Evolutionary conservation across 192 early-diverging fungal genomes (phyloP), one percentile per base, ranked within the genome.

Genomic region (Backusella sp.): DNA sequence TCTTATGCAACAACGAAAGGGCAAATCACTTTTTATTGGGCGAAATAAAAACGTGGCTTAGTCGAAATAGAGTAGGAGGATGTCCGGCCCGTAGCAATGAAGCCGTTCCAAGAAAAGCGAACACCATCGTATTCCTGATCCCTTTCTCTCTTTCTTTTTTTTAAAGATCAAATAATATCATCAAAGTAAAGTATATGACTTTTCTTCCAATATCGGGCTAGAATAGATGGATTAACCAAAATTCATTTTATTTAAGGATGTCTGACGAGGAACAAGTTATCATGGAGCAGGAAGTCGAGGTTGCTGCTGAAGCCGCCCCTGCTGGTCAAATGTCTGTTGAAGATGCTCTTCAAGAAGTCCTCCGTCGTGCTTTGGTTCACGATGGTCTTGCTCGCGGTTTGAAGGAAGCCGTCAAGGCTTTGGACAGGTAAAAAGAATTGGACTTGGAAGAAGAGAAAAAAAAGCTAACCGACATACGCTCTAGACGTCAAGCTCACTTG

Each of bases 371-470:
- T 70, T 90, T 99, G 73, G 90, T 95, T 80, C 91, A 95, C 92
- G 96, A 97, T 84, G 96, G 96, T 75, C 94, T 99, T 84, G 95
- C 94, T 74, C 95, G 98, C 82, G 98, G 98, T 89, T 89, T 97
- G 87, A 89, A 96, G 83, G 94, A 99, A 91, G 92, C 91, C 84
- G 94, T 93, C 86, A 97, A 97, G 92, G 96, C 96, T 78, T 89
- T 99, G 74, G 98, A 99, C 92, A 91, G 90, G 92, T 91, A 32
- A 84, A 84, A 70, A 23, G 4, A 35, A 36, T n/a, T 52, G 19
- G 15, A 6, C n/a, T 36, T 67, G 15, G 0, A 66, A n/a, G 56
- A 26, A 59, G n/a, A 66, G 32, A 68, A 7, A 1, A 68, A 37
- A 36, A 68, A 36, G n/a, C 32, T 68, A n/a, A 19, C 11, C 36